phyloP scores from a whole-genome alignment of 805 yeast genomes.

The Candida cerambycidarum region DNA sequence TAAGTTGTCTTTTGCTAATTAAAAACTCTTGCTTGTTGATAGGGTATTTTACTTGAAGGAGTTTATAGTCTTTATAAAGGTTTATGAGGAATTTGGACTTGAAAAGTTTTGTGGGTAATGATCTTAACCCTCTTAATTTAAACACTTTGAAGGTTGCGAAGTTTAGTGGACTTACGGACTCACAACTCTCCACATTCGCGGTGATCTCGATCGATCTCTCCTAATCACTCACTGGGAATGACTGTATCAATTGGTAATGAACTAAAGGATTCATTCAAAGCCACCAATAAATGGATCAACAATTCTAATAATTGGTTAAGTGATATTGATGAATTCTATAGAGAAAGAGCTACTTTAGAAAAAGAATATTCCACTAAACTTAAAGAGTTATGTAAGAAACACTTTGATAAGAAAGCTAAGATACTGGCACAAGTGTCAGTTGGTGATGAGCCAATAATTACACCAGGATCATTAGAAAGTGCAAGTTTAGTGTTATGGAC shows the following conservation, averaged over 20 bases:
- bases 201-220: not conserved
- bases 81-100: slow-evolving; percentile 13
- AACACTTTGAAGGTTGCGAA: not conserved
- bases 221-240: not conserved
- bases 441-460: slow-evolving; percentile 85
- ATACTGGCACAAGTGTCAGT: slow-evolving; percentile 69
- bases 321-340: slow-evolving; percentile 81
- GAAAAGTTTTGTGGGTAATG: not conserved
- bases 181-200: not conserved
- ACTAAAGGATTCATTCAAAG: slow-evolving; percentile 75
- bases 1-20: slow-evolving; percentile 9
- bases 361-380: slow-evolving; percentile 76
- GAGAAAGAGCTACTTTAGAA: slow-evolving; percentile 79
- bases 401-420: slow-evolving; percentile 74
- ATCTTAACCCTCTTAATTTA: not conserved
- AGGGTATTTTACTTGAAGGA: slow-evolving; percentile 14
- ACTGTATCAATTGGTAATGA: slow-evolving; percentile 60
- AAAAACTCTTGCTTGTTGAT: slow-evolving; percentile 12
- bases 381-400: slow-evolving; percentile 61
- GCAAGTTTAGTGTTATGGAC: slow-evolving; percentile 90
- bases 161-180: too few species aligned
- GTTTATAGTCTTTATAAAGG: slow-evolving; percentile 32
- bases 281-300: slow-evolving; percentile 75
- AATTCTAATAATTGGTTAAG: slow-evolving; percentile 71
- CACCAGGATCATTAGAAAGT: slow-evolving; percentile 93